A percentile compares a stretch with the other conserved stretches of the same genome.
Conservation (phyloP, 2,329 filamentous ascomycete species). For the Ophiocordyceps camponoti-saundersi region DNA sequence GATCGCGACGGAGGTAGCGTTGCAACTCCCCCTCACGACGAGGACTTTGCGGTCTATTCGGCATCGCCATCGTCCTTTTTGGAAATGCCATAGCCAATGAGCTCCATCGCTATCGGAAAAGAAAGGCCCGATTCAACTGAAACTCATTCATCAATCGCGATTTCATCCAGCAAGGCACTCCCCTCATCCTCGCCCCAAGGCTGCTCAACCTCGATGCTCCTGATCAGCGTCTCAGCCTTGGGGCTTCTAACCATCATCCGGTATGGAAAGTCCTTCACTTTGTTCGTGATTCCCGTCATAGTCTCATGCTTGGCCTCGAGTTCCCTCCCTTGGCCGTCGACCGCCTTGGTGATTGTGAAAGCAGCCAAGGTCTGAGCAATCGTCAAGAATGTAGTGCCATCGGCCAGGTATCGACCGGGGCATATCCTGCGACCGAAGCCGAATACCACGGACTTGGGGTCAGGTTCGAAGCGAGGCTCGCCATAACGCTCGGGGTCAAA, state of each 20-base stretch:
- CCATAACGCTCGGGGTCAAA: conserved; percentile 19
- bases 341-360: conserved; percentile 9
- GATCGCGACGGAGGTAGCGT: too few relatives aligned
- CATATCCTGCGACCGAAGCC: conserved; percentile 20
- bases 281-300: conserved; percentile 1
- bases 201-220: conserved; percentile 1
- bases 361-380: conserved; percentile 23
- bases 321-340: conserved; percentile 17
- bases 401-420: conserved; percentile 15
- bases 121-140: too few relatives aligned
- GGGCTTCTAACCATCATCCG: background rate
- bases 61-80: too few relatives aligned
- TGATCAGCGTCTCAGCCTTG: background rate
- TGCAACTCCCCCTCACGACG: too few relatives aligned
- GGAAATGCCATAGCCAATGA: too few relatives aligned
- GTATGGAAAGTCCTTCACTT: background rate
- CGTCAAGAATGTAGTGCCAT: conserved; percentile 13
- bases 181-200: too few relatives aligned
- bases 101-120: too few relatives aligned
- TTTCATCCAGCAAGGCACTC: too few relatives aligned
- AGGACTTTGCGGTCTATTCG: too few relatives aligned
- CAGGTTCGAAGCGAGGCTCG: conserved; percentile 9
- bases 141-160: too few relatives aligned
- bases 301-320: conserved; percentile 8
- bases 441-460: conserved; percentile 12